phyloP scores from a whole-genome alignment of 345 rosid genomes.

The Alliaria petiolata region DNA sequence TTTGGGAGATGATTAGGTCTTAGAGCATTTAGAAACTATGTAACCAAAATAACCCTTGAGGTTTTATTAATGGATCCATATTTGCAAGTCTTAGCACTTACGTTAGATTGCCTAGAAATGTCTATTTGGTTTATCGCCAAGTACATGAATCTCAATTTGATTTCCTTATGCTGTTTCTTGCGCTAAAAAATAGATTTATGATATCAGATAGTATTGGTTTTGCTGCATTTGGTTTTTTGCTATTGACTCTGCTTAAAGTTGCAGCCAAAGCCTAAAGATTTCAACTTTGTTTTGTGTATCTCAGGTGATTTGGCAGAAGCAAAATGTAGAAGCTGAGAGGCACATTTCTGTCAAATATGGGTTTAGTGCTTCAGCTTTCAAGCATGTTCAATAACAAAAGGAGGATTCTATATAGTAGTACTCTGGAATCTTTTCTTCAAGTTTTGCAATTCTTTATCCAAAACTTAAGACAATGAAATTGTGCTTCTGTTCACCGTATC shows the following conservation, averaged over 20 bases:
- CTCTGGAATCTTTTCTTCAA: not conserved
- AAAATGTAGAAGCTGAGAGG: not conserved
- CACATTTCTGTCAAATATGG: not conserved
- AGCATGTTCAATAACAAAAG: not conserved
- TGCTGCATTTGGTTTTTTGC: not conserved
- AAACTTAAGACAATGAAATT: not conserved
- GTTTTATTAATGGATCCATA: too few species aligned
- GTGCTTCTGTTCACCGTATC: not conserved
- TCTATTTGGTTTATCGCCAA: too few species aligned
- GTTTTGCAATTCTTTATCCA: not conserved
- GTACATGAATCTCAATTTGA: not conserved
- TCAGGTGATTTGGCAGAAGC: conserved; percentile 6
- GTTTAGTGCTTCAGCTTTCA: not conserved
- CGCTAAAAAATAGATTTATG: not conserved
- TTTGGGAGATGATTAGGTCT: not conserved
- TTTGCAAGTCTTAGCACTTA: too few species aligned
- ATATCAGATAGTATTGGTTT: not conserved
- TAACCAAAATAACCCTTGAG: not conserved
- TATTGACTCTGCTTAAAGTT: not conserved
- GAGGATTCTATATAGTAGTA: not conserved
- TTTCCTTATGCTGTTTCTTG: not conserved
- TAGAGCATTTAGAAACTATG: not conserved
- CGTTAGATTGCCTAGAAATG: too few species aligned
- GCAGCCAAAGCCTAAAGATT: not conserved
- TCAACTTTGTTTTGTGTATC: not conserved